Base-by-base conservation (phyloP, 2,329 filamentous ascomycete genomes). In the Delphinella strobiligena region DNA sequence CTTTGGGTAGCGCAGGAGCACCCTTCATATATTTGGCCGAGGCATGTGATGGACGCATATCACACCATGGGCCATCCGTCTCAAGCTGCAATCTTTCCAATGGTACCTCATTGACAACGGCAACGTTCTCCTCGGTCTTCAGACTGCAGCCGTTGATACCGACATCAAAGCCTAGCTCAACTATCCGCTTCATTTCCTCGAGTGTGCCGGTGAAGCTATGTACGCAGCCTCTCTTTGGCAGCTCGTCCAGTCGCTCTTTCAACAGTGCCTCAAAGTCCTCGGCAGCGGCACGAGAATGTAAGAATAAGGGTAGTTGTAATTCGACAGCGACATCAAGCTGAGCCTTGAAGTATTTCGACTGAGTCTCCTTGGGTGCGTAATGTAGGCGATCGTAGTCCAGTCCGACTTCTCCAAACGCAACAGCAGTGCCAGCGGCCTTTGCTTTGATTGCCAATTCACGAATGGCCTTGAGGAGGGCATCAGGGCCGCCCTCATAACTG, bases 141-240 rank as follows among this genome's bases (percentile, higher is more conserved):
- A 98, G 75, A 53, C 84, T 93, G 61, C 91, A 98, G 4, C 91
- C 91, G 55, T 98, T 98, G 45, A 95, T 76, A n/a, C 91, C 89
- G 45, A 98, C 79, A 61, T 94, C 81, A 39, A 95, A 74, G 0
- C 88, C 89, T 34, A 93, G 60, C 2, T 76, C 77, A 51, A 93
- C 78, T 40, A 96, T 65, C 48, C 84, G 75, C 41, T 72, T 65
- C 81, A 94, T 89, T 62, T 94, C 91, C 40, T 82, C 83, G 11
- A 77, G 61, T 0, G 85, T 86, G 3, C 91, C 91, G 0, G 91
- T 98, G 54, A 98, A 98, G 55, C 82, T 89, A 63, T 98, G 91
- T 39, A 98, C 91, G 12, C 96, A 76, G 11, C 84, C 91, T 16
- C 56, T 48, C 51, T 74, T 81, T 16, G 81, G 78, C 11, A 95